Base-by-base conservation (phyloP, 495 filamentous ascomycete genomes). In the Halenospora varia region DNA sequence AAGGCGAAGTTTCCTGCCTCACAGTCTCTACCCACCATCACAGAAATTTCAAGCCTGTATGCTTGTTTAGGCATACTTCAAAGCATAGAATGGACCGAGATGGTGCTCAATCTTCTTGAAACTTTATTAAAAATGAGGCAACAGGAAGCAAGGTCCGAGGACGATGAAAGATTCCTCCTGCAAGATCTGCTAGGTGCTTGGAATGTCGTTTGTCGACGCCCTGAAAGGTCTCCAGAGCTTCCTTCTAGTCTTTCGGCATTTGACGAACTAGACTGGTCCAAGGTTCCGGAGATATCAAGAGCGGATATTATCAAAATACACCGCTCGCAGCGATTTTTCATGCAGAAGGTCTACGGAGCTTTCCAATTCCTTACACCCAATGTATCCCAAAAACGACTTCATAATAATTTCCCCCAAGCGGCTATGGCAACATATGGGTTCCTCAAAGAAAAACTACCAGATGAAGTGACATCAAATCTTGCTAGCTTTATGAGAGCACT, bases 361-460 rank as follows among this genome's bases (percentile, higher is more conserved):
- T n/a, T n/a, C n/a, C n/a, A n/a, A n/a, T n/a, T n/a, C n/a, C n/a
- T n/a, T n/a, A n/a, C n/a, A n/a, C n/a, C n/a, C n/a, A n/a, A n/a
- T n/a, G n/a, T n/a, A n/a, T n/a, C n/a, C n/a, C 20, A 47, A 19
- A 46, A 35, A 2, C 44, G 48, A 4, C 52, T 65, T 20, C 53
- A 75, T 18, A 60, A 66, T 11, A 53, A 53, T 18, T 52, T 69
- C 13, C 62, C 66, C 11, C 49, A 67, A 6, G 66, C 68, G 10
- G 75, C 74, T 6, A 70, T 77, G 48, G 71, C 71, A 18, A 78
- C 75, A 0, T 75, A 72, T 57, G 61, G 58, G 17, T 50, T 80
- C 49, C 60, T 80, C 6, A 66, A 75, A 41, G 55, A 58, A 10
- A 50, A 62, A 52, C 68, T 61, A 48, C 62, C 56, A 25, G 64